Evolutionary conservation across 202 grass and related monocot genomes (phyloP), one percentile per base, ranked within the genome.

Genomic region (Elaeis oleifera): DNA sequence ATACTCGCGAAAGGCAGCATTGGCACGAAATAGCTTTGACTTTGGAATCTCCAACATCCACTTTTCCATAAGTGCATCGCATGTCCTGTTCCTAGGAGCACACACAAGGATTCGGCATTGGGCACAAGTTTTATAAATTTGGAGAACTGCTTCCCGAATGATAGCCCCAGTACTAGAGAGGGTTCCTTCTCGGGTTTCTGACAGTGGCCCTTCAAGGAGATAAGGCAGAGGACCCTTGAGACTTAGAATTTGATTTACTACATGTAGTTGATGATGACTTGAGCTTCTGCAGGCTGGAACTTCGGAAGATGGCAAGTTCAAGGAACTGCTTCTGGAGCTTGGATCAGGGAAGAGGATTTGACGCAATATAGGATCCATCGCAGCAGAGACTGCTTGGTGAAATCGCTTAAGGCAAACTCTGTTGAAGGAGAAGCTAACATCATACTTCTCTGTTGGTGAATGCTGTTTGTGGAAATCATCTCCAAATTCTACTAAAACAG

Each of bases 371-470:
- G 77, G 50, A 23, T 50, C 53, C 48, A 51, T 15, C 23, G 70
- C 56, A 23, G 62, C 62, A 5, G 55, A 79, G 55, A 79, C 62
- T 54, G 77, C 70, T 6, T 48, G 27, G 31, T 69, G 63, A 24
- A 62, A 63, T 18, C 70, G 61, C 21, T 79, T 74, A 36, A 79
- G 65, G 39, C 70, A 79, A 54, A 79, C 77, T 39, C 56, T 57
- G 31, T 74, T 80, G 63, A 80, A 80, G 27, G 70, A 80, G 64
- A 80, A 80, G 50, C 50, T 74, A 21, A 69, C 50, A 6, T 80
- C 22, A 3, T 80, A 74, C 57, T 63, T 74, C 5, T 50, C 63
- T 16, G 29, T 51, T 18, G 55, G 9, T 58, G 53, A 18, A 51
- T 80, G 77, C 25, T 80, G 77, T 44, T 23, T 58, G 21, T 74